phyloP scores from a whole-genome alignment of 192 early-diverging fungal species.

The Hyaloraphidium curvatum region DNA sequence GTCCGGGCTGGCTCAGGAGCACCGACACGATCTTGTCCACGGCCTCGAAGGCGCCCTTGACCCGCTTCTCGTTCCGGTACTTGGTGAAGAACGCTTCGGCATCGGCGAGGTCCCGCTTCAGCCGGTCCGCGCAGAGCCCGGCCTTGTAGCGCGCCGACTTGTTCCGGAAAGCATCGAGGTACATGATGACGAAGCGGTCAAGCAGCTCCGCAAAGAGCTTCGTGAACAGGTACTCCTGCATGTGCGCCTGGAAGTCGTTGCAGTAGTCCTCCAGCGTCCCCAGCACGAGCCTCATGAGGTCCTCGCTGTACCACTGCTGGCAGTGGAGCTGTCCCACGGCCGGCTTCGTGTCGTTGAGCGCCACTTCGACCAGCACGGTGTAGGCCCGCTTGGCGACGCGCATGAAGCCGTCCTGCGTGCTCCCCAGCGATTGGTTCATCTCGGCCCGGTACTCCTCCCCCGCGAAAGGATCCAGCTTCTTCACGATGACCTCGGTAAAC shows the following conservation, averaged over 20 bases:
- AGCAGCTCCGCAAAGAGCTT: conserved; percentile 72
- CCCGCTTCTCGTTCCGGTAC: conserved; percentile 49
- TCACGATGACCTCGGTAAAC: conserved; percentile 61
- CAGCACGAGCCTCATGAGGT: conserved; percentile 66
- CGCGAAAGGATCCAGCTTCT: conserved; percentile 12
- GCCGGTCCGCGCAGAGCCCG: conserved; percentile 41
- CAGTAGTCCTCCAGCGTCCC: conserved; percentile 92
- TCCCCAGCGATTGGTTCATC: conserved; percentile 48
- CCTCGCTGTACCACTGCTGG: conserved; percentile 73
- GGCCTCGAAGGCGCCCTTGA: conserved; percentile 59
- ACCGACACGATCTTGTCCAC: conserved; percentile 63
- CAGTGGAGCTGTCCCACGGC: conserved; percentile 59
- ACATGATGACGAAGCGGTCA: conserved; percentile 63
- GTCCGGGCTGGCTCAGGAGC: conserved; percentile 56
- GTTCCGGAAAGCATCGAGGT: conserved; percentile 67
- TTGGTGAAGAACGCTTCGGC: conserved; percentile 59
- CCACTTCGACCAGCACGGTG: conserved; percentile 61
- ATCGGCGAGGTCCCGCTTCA: conserved; percentile 48
- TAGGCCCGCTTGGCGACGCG: conserved; percentile 57
- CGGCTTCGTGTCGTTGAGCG: conserved; percentile 59
- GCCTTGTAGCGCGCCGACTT: conserved; percentile 56
- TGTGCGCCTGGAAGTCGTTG: conserved; percentile 61
- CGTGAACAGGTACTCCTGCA: conserved; percentile 76
- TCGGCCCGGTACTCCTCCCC: conserved; percentile 7
- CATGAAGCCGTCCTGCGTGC: conserved; percentile 92